Evolutionary conservation across 73 alveolate genomes (phyloP).

Genomic region (Blepharisma japonicum): DNA sequence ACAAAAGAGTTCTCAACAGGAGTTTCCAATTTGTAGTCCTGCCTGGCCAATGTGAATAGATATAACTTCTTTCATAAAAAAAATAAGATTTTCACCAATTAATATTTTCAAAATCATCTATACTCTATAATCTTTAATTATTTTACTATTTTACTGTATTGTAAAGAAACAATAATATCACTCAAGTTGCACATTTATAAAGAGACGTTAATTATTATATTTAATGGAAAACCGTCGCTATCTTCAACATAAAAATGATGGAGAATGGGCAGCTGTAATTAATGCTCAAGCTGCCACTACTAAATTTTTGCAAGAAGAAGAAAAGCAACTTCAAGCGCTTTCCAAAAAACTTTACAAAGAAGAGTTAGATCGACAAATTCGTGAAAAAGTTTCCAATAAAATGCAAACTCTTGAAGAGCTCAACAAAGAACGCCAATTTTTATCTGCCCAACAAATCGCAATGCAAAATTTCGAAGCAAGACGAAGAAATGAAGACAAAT

Average conservation of each 20-base stretch:
- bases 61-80: conserved; percentile 40
- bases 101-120: too few species aligned
- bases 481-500: background rate
- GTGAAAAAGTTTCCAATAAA: background rate
- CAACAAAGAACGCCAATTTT: background rate
- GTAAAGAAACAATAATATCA: too few species aligned
- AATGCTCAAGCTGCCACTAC: conserved; percentile 4
- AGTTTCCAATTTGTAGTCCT: conserved; percentile 37
- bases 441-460: background rate
- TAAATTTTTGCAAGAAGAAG: background rate
- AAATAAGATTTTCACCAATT: too few species aligned
- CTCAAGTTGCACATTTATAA: too few species aligned
- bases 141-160: too few species aligned
- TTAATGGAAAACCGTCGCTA: conserved; percentile 2
- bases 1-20: conserved; percentile 47
- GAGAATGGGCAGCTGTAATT: conserved; percentile 9
- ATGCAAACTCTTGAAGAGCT: background rate
- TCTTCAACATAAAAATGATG: background rate
- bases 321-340: background rate
- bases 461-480: background rate
- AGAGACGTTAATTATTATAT: too few species aligned
- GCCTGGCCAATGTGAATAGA: conserved; percentile 45
- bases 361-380: background rate
- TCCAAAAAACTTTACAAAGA: background rate
- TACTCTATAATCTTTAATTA: too few species aligned